These are phyloP conservation scores for Malus sieversii DNA, from an alignment of 306 rosid genomes.

Conservation along the genomic window DNA sequence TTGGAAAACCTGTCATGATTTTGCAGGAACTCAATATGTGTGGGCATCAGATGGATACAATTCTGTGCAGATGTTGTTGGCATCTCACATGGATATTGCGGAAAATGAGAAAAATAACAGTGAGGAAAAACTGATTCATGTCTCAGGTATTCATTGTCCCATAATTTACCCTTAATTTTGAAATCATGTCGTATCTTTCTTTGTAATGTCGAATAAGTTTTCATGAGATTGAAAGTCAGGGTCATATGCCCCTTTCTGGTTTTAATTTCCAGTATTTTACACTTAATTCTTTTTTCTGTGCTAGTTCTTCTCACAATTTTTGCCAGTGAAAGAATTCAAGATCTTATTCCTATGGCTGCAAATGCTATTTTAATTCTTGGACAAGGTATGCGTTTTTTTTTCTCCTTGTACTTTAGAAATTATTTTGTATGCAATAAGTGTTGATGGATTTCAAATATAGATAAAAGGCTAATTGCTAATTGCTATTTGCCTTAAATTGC, in stretches of 20 bases:
- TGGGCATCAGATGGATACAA: constrained; percentile 81
- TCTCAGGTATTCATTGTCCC: constrained; percentile 48
- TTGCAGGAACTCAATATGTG: constrained; percentile 64
- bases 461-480: background rate
- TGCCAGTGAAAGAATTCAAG: constrained; percentile 71
- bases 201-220: background rate
- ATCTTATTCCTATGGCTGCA: constrained; percentile 52
- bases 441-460: background rate
- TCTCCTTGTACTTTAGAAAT: background rate
- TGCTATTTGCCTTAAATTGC: too few relatives aligned
- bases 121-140: constrained; percentile 39
- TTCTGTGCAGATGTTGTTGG: constrained; percentile 53
- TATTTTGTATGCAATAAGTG: background rate
- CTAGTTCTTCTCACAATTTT: constrained; percentile 63
- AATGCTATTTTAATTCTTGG: constrained; percentile 79
- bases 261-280: background rate
- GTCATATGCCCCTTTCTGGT: background rate
- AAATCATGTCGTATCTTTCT: background rate
- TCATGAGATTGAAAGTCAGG: background rate
- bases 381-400: constrained; percentile 52
- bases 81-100: constrained; percentile 42
- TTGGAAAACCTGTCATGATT: constrained; percentile 15
- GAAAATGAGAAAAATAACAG: constrained; percentile 39
- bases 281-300: constrained; percentile 9
- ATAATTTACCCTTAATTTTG: constrained; percentile 12